Percentiles rank a stretch among this genome's conserved stretches.
Evolutionary conservation across 768 basidiomycete species (phyloP).

Genomic region (Albatrellus ellisii): DNA sequence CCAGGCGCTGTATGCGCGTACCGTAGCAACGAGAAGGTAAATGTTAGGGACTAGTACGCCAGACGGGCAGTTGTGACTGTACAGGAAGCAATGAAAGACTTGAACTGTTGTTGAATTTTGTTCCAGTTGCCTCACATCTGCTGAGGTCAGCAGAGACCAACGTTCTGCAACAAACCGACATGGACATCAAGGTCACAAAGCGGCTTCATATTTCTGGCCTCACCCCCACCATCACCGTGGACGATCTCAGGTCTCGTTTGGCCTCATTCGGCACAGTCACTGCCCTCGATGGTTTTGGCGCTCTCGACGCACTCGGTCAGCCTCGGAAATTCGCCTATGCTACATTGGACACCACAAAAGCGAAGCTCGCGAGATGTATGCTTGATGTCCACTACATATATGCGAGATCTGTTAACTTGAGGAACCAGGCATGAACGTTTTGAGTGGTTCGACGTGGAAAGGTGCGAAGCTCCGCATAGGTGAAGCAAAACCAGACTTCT

Average conservation of each 20-base stretch:
- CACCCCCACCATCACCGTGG: constrained; percentile 44
- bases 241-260: constrained; percentile 45
- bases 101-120: no score
- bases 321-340: constrained; percentile 64
- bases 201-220: constrained; percentile 66
- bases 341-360: constrained; percentile 50
- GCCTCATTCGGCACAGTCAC: constrained; percentile 57
- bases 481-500: constrained; percentile 69
- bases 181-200: constrained; percentile 28
- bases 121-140: no score
- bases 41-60: no score
- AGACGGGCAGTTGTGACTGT: no score
- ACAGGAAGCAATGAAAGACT: no score
- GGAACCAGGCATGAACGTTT: constrained; percentile 47
- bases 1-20: no score
- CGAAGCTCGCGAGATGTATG: constrained; percentile 54
- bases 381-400: constrained; percentile 2
- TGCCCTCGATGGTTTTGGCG: constrained; percentile 57
- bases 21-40: no score
- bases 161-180: background rate
- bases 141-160: no score
- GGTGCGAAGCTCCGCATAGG: constrained; percentile 75
- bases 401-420: background rate
- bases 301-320: constrained; percentile 47
- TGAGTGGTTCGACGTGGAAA: constrained; percentile 81